phyloP scores from a whole-genome alignment of 257 asterid species.

The Fraxinus cuspidata region DNA sequence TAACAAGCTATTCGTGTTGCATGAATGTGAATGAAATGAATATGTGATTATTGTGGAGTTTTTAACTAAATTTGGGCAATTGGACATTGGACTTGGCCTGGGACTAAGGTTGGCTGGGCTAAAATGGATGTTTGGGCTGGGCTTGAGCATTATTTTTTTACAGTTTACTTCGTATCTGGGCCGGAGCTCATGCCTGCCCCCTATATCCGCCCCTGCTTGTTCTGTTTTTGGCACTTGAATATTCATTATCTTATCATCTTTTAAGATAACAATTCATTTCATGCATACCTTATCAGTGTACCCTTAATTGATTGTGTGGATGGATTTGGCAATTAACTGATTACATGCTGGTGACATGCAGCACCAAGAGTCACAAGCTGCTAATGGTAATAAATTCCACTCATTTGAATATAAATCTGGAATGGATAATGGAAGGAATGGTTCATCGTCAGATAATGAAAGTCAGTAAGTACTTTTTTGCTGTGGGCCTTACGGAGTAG shows the following conservation, averaged over 20 bases:
- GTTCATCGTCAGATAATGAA: constrained; percentile 88
- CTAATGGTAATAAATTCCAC: constrained; percentile 70
- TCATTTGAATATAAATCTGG: constrained; percentile 94
- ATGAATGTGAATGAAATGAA: no score
- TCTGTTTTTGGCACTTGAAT: not conserved
- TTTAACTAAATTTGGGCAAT: no score
- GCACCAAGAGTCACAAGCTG: constrained; percentile 91
- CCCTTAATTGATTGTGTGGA: constrained; percentile 19
- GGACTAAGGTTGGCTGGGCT: no score
- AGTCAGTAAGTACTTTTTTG: constrained; percentile 77
- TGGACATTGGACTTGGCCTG: no score
- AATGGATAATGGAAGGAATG: constrained; percentile 68
- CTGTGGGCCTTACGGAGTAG: not conserved
- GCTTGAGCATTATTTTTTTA: no score
- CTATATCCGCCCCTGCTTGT: not conserved
- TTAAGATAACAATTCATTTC: not conserved
- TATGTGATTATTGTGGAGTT: no score
- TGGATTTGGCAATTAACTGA: constrained; percentile 33
- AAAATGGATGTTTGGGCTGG: no score
- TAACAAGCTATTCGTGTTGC: no score
- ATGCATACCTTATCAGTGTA: constrained; percentile 11
- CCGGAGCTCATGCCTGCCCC: no score
- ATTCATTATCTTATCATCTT: not conserved
- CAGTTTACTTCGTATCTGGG: no score
- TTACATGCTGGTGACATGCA: constrained; percentile 43